Evolutionary conservation across 1,284 basidiomycete genomes (phyloP), one percentile per base, ranked within the genome.

Genomic region (Taiwanofungus camphoratus): DNA sequence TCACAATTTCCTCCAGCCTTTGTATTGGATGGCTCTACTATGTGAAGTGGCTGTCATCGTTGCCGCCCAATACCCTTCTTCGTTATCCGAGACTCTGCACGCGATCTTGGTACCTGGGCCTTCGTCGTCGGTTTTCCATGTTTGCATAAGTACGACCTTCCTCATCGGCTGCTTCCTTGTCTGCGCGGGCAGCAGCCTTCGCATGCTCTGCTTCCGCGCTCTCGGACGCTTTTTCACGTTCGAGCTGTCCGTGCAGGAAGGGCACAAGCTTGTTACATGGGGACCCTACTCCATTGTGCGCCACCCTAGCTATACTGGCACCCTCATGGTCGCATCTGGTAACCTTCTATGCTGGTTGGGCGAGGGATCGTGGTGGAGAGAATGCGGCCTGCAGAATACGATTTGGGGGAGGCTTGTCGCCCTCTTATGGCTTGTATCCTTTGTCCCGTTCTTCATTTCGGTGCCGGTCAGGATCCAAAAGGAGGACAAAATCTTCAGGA

Each of bases 241-340:
- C 42, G 23, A 50, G 33, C 42, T 50, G 8, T 39, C 49, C 21
- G 33, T 48, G 7, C 15, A 33, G 4, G 32, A 36, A 15, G 45
- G 37, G 2, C 44, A 50, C 22, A 30, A 38, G 20, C 35, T 50
- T 4, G 26, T 50, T 23, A 50, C 49, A 7, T 24, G 11, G 11
- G 49, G 49, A 6, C 49, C 49, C 12, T 50, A 50, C 36, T 16
- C 30, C 12, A 20, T 36, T 29, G 46, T 44, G 16, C 49, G 49
- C 11, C 49, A 50, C 31, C 49, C 49, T 9, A 29, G 29, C 23
- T 50, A 50, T 31, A 24, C 34, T n/a, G 45, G 36, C 30, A 19
- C 23, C 18, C 15, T 45, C 6, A 12, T 45, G 19, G n/a, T 39
- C 13, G 15, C n/a, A 21, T 5, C 20, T 13, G 37, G 37, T 7